Conservation (phyloP, 2,329 filamentous ascomycete genomes). For the Drechslera avenae region DNA sequence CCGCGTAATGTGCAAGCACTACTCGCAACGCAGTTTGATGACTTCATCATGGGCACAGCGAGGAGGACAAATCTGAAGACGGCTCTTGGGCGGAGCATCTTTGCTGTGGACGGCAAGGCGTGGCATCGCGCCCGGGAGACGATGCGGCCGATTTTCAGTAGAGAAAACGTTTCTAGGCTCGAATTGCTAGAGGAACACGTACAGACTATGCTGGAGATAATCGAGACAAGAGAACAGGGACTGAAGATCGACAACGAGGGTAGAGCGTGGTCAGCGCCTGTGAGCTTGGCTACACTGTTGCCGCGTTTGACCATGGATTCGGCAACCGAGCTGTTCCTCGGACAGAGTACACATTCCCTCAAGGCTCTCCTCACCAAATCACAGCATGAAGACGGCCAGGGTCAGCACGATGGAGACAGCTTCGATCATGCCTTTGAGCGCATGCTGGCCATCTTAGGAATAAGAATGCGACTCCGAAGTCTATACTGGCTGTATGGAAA, state of each 20-base stretch:
- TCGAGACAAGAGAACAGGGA: neutral
- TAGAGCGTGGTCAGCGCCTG: neutral
- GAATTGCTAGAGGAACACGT: conserved; percentile 9
- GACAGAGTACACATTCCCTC: conserved; percentile 5
- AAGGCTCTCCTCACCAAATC: neutral
- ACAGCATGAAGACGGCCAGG: neutral
- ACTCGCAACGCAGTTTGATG: conserved; percentile 8
- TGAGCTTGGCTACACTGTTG: conserved; percentile 5
- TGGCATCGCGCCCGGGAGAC: conserved; percentile 10
- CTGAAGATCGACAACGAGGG: neutral
- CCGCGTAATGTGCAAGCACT: conserved; percentile 10
- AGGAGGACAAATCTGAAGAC: conserved; percentile 5
- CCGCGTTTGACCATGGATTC: conserved; percentile 10
- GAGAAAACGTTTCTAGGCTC: conserved; percentile 3
- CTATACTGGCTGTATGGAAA: conserved; percentile 10
- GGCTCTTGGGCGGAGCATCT: conserved; percentile 12
- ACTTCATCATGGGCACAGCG: conserved; percentile 9
- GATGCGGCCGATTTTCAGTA: conserved; percentile 9
- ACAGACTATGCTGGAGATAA: neutral
- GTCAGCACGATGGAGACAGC: neutral
- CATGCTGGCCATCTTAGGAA: conserved; percentile 6
- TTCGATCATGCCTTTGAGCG: conserved; percentile 10
- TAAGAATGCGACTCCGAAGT: conserved; percentile 7
- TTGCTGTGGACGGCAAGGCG: conserved; percentile 8
- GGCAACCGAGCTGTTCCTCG: conserved; percentile 6